Base-by-base conservation (phyloP, 345 rosid genomes). In the Microcos paniculata region DNA sequence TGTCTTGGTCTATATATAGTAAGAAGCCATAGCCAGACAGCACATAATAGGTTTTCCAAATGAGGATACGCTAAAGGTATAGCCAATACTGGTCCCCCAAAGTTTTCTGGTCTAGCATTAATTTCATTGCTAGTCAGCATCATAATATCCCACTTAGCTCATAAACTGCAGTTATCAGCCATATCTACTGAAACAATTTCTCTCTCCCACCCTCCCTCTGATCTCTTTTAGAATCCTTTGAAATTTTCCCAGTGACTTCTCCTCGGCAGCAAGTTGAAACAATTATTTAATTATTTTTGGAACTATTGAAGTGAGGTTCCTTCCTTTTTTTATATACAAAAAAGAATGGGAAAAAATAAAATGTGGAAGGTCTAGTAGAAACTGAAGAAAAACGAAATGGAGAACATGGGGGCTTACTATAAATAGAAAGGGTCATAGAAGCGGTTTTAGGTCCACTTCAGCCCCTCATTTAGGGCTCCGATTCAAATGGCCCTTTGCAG, bases 391-490 rank as follows among this genome's bases (percentile, higher is more conserved):
- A 45, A 59, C 11, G 52, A 57, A 72, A 12, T 58, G 43, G 11
- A 8, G 76, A 73, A 59, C 76, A 58, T 58, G 45, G 33, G 51
- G 74, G 30, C 31, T 69, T 77, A 8, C 70, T 62, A 40, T 24
- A 73, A 69, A 51, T 79, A 46, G 62, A 1, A 19, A 51, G 46
- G 8, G 46, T 51, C 0, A 30, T 46, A 70, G 71, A 74, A 62
- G 65, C 18, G 12, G 82, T 69, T 79, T 79, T 19, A 62, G 56
- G 82, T 79, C 80, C 82, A 69, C 56, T 69, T 69, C 73, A 56
- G 13, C 40, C 38, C 38, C 70, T 63, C 31, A 49, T 33, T 46
- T 69, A 59, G 45, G 21, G 28, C 19, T 55, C 40, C 26, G 24
- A 15, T 73, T 73, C 71, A 79, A 74, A 73, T 73, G 81, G 70